These are phyloP conservation scores for Ustilago loliicola DNA, from an alignment of 1,284 basidiomycete species.

Conservation along the genomic window DNA sequence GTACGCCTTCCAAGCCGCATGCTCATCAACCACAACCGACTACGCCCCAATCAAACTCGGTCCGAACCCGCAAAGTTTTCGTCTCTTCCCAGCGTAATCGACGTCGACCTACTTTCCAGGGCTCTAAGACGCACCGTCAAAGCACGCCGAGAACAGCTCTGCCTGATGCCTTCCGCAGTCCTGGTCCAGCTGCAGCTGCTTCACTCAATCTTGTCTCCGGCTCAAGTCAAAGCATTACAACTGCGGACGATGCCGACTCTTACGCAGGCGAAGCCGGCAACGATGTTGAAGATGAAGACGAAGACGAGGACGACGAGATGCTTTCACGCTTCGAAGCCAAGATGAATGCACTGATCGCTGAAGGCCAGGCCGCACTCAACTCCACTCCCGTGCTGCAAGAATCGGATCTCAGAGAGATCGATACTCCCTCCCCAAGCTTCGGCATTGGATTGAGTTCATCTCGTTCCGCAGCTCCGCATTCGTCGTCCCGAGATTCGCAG, in stretches of 20 bases:
- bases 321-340: conserved; percentile 50
- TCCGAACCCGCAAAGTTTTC: conserved; percentile 38
- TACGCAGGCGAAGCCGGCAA: not conserved
- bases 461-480: conserved; percentile 1
- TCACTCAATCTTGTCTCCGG: not conserved
- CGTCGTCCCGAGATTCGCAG: conserved; percentile 16
- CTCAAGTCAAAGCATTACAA: conserved; percentile 1
- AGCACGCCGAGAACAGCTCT: conserved; percentile 36
- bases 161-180: conserved; percentile 15
- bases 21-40: conserved; percentile 11
- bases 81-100: conserved; percentile 48
- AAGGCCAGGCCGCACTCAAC: conserved; percentile 55
- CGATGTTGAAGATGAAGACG: conserved; percentile 22
- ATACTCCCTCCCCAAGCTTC: conserved; percentile 28
- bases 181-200: not conserved
- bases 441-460: conserved; percentile 14
- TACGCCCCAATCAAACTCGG: conserved; percentile 23
- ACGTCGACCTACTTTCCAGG: conserved; percentile 42
- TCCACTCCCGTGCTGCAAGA: conserved; percentile 50
- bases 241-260: not conserved
- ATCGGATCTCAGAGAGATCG: conserved; percentile 38
- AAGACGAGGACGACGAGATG: conserved; percentile 52
- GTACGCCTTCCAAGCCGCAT: conserved; percentile 6
- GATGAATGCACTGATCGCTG: conserved; percentile 56
- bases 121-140: conserved; percentile 28